These are phyloP conservation scores for Vitis vinifera DNA, from an alignment of 164 flowering plant species.

Conservation along the genomic window DNA sequence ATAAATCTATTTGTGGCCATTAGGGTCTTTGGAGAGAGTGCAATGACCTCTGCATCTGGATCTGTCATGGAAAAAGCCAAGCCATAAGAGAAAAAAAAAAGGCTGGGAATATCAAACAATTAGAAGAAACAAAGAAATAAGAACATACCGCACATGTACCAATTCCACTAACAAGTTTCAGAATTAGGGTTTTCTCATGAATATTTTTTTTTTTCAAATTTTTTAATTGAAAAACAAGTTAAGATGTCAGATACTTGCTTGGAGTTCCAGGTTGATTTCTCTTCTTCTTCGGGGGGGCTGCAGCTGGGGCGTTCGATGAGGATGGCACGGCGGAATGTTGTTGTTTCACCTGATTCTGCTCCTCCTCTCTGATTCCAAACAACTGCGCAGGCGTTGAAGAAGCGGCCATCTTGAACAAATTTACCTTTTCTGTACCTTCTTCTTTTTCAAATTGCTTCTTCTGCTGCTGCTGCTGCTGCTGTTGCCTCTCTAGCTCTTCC, in stretches of 20 bases:
- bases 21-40: constrained; percentile 72
- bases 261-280: constrained; percentile 31
- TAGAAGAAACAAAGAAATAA: background rate
- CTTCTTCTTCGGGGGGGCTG: constrained; percentile 22
- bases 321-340: constrained; percentile 14
- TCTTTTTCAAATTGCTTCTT: background rate
- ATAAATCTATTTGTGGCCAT: constrained; percentile 73
- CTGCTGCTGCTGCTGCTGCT: background rate
- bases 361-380: constrained; percentile 20
- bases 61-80: constrained; percentile 26
- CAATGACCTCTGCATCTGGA: constrained; percentile 28
- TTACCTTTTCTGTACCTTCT: background rate
- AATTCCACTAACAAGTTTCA: background rate
- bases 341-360: constrained; percentile 25
- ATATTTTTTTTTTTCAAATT: too few species aligned
- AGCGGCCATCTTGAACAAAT: constrained; percentile 13
- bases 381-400: constrained; percentile 19
- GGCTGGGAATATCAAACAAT: too few species aligned
- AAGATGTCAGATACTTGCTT: constrained; percentile 19
- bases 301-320: constrained; percentile 2
- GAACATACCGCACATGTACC: background rate
- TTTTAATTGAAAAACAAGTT: background rate
- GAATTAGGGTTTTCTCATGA: too few species aligned
- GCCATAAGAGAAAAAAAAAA: background rate
- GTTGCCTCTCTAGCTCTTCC: background rate